Conservation (phyloP, 371 early-diverging fungal genomes). For the Mucor plumbeus region DNA sequence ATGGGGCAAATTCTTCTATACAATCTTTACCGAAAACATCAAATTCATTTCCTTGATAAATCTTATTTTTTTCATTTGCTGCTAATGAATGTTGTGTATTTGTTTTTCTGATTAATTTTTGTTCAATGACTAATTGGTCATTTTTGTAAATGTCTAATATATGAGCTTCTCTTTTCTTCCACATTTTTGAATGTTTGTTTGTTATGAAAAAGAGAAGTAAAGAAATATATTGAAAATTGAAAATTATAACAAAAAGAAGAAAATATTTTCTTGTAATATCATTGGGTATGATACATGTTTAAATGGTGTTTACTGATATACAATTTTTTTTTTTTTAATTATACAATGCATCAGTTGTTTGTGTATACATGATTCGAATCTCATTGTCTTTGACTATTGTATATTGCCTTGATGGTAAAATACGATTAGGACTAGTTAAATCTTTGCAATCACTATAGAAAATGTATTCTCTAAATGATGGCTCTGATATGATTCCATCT, state of each 20-base stretch:
- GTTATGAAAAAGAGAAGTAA: conserved; percentile 1
- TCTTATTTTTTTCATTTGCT: neutral
- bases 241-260: neutral
- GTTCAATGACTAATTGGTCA: neutral
- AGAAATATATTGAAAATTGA: neutral
- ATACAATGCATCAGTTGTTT: conserved; percentile 39
- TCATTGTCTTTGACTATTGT: conserved; percentile 47
- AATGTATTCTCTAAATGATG: conserved; percentile 57
- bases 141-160: conserved; percentile 16
- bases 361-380: conserved; percentile 42
- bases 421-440: conserved; percentile 19
- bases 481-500: conserved; percentile 49
- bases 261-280: neutral
- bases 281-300: neutral
- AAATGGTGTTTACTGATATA: neutral
- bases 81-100: neutral
- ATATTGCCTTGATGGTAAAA: conserved; percentile 42
- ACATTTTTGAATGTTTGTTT: conserved; percentile 5
- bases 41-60: conserved; percentile 24
- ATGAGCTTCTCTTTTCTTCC: conserved; percentile 21
- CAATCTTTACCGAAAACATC: conserved; percentile 15
- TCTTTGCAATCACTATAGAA: conserved; percentile 41
- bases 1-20: conserved; percentile 1
- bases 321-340: conserved; percentile 11
- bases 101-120: neutral